A percentile compares a stretch with the other conserved stretches of the same genome.
Evolutionary conservation across 768 basidiomycete genomes (phyloP).

Genomic region (Boletus patriciae): DNA sequence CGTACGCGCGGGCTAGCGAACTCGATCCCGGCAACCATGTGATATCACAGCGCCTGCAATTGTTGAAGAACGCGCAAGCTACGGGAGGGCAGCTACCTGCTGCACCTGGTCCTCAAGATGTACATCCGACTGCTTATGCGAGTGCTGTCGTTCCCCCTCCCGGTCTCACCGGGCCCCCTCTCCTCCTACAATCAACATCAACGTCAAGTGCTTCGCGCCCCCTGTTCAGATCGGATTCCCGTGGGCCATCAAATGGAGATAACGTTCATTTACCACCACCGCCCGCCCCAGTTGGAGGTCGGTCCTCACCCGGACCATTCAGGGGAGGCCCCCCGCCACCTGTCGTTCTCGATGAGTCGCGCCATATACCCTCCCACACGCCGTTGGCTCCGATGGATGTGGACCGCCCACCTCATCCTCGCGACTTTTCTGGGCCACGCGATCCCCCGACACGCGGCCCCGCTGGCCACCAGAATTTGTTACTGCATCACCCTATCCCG

Average conservation of each 20-base stretch:
- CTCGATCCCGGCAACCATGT: slow-evolving; percentile 84
- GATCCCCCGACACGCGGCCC: slow-evolving; percentile 51
- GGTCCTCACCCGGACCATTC: slow-evolving; percentile 72
- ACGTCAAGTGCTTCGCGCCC: slow-evolving; percentile 36
- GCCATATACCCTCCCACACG: slow-evolving; percentile 66
- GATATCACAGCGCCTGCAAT: slow-evolving; percentile 76
- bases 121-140: slow-evolving; percentile 93
- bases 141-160: slow-evolving; percentile 72
- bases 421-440: slow-evolving; percentile 56
- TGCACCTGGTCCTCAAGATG: slow-evolving; percentile 91
- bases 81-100: slow-evolving; percentile 76
- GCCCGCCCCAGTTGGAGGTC: slow-evolving; percentile 45
- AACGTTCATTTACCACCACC: slow-evolving; percentile 58
- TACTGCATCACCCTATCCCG: slow-evolving; percentile 69
- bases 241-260: slow-evolving; percentile 48
- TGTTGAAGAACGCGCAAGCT: slow-evolving; percentile 77
- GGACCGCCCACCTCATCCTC: slow-evolving; percentile 54
- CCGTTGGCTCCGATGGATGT: slow-evolving; percentile 79
- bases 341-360: slow-evolving; percentile 71
- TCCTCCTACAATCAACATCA: slow-evolving; percentile 52
- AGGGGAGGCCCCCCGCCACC: slow-evolving; percentile 83
- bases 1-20: slow-evolving; percentile 92
- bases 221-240: slow-evolving; percentile 64
- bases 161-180: slow-evolving; percentile 64
- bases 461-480: slow-evolving; percentile 51